Evolutionary conservation across 768 basidiomycete genomes (phyloP), one percentile per base, ranked within the genome.

Genomic region (Calocera viscosa): DNA sequence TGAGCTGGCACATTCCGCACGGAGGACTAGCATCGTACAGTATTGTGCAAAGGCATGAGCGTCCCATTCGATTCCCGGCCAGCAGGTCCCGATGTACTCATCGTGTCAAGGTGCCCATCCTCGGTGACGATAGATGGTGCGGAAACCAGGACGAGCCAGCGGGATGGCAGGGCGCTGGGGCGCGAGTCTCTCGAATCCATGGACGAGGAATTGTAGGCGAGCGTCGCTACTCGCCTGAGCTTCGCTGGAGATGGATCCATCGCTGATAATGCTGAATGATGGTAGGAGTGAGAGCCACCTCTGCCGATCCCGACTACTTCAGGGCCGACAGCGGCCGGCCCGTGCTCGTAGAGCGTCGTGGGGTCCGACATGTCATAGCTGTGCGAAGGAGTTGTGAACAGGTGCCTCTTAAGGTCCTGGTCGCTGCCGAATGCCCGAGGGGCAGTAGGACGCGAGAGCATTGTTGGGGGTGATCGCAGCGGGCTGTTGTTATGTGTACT

Each of bases 341-440:
- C 53, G 14, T 60, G 53, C 30, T 32, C 53, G 19, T 60, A 60
- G 26, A 60, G 43, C 16, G 43, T 49, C 12, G 49, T 32, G 24
- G 53, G 53, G 53, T 60, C 53, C 14, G 53, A 60, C 53, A 60
- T 60, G 53, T 60, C 53, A 60, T 60, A 32, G 53, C 53, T 60
- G 53, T 60, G 53, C 30, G 24, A 16, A 10, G 53, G 53, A 28
- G 14, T 60, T 11, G 14, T 10, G 30, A 28, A 19, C 53, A 60
- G 30, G 53, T 60, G 53, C 53, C 53, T 60, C 53, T 60, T 60
- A 28, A 60, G 53, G 53, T 60, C 53, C 30, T 60, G 53, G 53
- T 60, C 53, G 53, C 53, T 60, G 11, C 53, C 53, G 53, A 60
- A 60, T 10, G 53, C 30, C 53, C 53, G 53, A 26, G 53, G 19